Conservation (phyloP, 2,329 filamentous ascomycete species). For the Curvularia eragrostidis region DNA sequence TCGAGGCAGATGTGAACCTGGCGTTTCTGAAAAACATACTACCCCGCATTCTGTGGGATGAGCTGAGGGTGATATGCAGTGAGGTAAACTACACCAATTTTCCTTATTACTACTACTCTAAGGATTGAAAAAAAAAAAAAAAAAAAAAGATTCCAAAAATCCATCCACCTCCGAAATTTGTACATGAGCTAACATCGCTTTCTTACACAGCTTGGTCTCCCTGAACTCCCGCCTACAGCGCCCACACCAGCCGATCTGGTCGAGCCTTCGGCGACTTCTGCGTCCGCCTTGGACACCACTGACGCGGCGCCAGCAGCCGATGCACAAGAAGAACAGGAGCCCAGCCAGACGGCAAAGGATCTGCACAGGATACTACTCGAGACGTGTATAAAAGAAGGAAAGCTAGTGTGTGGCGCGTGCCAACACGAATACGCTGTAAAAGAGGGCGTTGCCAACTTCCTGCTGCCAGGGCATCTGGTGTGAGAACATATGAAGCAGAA, state of each 20-base stretch:
- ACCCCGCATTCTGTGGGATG: conserved; percentile 86
- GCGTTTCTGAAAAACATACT: conserved; percentile 84
- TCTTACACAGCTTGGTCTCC: conserved; percentile 73
- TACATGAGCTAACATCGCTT: neutral
- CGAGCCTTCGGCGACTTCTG: conserved; percentile 10
- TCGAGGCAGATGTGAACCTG: conserved; percentile 81
- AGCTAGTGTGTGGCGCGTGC: conserved; percentile 88
- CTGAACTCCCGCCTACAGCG: conserved; percentile 64
- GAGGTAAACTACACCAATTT: conserved; percentile 64
- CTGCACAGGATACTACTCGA: conserved; percentile 84
- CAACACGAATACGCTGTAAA: conserved; percentile 93
- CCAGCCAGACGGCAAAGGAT: conserved; percentile 72
- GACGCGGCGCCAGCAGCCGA: conserved; percentile 32
- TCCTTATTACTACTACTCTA: too few relatives aligned
- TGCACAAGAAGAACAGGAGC: conserved; percentile 62
- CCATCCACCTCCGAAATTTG: too few relatives aligned
- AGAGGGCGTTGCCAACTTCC: conserved; percentile 95
- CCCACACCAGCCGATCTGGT: conserved; percentile 46
- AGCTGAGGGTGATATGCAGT: conserved; percentile 73
- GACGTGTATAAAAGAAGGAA: conserved; percentile 88
- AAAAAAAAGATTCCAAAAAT: neutral
- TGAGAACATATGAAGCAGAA: conserved; percentile 47
- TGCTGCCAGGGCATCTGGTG: conserved; percentile 90
- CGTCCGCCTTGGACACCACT: neutral
- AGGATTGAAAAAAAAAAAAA: neutral